Conservation (phyloP, 2,329 filamentous ascomycete species). For the Fusarium euwallaceae region DNA sequence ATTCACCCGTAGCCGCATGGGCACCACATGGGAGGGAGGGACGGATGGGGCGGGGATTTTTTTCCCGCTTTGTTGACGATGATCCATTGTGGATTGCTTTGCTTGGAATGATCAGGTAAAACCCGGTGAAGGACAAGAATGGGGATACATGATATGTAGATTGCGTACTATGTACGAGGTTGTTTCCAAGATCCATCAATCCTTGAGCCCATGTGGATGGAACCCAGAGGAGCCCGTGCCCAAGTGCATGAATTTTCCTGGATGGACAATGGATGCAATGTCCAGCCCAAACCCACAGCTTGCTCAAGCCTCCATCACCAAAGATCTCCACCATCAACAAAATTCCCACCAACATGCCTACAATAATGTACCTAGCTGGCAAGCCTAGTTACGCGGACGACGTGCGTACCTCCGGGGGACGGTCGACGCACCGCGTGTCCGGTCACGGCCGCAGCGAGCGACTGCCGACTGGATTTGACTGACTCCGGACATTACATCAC, state of each 20-base stretch:
- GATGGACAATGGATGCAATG: neutral
- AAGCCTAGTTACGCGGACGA: neutral
- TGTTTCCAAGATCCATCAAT: neutral
- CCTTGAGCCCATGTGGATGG: constrained; percentile 18
- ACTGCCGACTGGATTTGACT: constrained; percentile 11
- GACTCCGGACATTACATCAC: constrained; percentile 32
- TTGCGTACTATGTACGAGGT: constrained; percentile 24
- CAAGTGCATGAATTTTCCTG: constrained; percentile 5
- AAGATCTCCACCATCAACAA: constrained; percentile 1
- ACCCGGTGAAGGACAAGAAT: neutral
- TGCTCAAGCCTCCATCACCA: constrained; percentile 8
- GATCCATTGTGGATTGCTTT: neutral
- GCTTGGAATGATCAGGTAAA: neutral
- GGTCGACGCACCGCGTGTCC: neutral
- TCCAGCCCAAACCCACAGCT: neutral
- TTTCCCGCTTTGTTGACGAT: neutral
- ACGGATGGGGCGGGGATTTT: constrained; percentile 2
- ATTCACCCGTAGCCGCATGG: constrained; percentile 6
- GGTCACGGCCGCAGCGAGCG: neutral
- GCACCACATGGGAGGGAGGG: constrained; percentile 9
- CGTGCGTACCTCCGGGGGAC: constrained; percentile 1
- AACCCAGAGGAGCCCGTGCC: constrained; percentile 6
- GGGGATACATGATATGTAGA: constrained; percentile 18
- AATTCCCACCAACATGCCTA: constrained; percentile 7
- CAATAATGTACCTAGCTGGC: neutral